Evolutionary conservation across 2,329 filamentous ascomycete species (phyloP).

Genomic region (Alternaria gaisen): DNA sequence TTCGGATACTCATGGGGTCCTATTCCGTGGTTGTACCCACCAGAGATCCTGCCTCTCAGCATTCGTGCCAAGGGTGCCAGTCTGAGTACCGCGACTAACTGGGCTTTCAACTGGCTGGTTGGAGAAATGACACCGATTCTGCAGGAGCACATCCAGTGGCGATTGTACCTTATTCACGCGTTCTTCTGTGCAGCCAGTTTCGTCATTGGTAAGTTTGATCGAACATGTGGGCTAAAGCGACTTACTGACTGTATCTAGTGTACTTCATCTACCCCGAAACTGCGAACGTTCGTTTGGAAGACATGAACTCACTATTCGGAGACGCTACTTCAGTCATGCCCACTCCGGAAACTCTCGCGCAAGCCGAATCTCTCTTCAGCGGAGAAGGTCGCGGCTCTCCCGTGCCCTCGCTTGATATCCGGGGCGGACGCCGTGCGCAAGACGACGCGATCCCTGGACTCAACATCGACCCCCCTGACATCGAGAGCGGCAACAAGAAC

Average conservation of each 20-base stretch:
- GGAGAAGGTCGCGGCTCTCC: conserved; percentile 72
- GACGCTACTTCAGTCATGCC: conserved; percentile 86
- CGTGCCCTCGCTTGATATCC: conserved; percentile 77
- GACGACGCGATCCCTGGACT: conserved; percentile 80
- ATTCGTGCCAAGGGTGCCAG: conserved; percentile 97
- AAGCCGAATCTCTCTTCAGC: conserved; percentile 83
- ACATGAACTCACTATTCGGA: conserved; percentile 95
- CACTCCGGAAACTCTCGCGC: conserved; percentile 79
- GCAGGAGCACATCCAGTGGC: conserved; percentile 92
- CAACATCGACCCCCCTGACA: conserved; percentile 79
- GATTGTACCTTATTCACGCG: conserved; percentile 91
- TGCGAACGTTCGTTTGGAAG: conserved; percentile 91
- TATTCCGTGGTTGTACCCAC: conserved; percentile 97
- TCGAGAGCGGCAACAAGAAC: conserved; percentile 63
- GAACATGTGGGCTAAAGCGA: neutral
- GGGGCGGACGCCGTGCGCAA: conserved; percentile 53
- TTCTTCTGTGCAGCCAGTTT: conserved; percentile 97
- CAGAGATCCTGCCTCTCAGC: conserved; percentile 96
- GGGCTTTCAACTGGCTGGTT: conserved; percentile 98
- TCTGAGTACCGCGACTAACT: conserved; percentile 94
- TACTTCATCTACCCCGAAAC: conserved; percentile 99
- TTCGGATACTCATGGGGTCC: conserved; percentile 99
- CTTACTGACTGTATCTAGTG: conserved; percentile 64
- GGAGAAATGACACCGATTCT: conserved; percentile 94
- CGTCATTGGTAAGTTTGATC: conserved; percentile 79